A percentile compares a stretch with the other conserved stretches of the same genome.
Conservation (phyloP, 2,329 filamentous ascomycete genomes). For the Pseudogymnoascus sp. region DNA sequence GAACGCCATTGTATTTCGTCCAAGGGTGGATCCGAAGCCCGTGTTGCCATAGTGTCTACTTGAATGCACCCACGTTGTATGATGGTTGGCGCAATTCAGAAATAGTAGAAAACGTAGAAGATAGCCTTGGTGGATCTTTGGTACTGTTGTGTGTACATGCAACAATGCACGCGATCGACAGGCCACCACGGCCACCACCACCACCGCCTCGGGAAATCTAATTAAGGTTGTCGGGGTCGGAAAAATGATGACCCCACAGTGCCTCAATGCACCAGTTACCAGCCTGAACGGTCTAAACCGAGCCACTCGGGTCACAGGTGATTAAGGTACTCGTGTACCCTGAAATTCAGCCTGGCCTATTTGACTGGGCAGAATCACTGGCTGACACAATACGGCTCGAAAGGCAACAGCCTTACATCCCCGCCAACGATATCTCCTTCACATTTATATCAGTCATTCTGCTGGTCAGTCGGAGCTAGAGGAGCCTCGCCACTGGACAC, state of each 20-base stretch:
- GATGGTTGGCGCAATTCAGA: slow-evolving; percentile 2
- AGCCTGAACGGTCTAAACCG: neutral
- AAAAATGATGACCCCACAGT: neutral
- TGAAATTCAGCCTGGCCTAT: neutral
- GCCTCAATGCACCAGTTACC: neutral
- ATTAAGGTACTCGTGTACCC: neutral
- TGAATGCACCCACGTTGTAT: neutral
- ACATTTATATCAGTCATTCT: neutral
- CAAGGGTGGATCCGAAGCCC: slow-evolving; percentile 39
- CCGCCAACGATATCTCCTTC: neutral
- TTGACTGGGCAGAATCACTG: neutral
- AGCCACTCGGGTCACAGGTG: slow-evolving; percentile 7
- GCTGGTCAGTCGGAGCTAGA: neutral
- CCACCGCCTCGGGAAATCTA: neutral
- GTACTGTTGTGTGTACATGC: neutral
- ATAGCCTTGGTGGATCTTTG: slow-evolving; percentile 4
- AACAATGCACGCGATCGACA: slow-evolving; percentile 1
- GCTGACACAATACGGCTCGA: neutral
- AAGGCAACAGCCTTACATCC: neutral
- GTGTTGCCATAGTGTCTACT: neutral
- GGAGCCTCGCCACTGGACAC: neutral
- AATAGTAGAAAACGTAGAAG: neutral
- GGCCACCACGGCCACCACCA: neutral
- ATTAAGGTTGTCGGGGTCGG: slow-evolving; percentile 2
- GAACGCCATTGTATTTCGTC: slow-evolving; percentile 62